These are phyloP conservation scores for Alloteropsis angusta DNA, from an alignment of 202 grass and related monocot species.

Conservation along the genomic window DNA sequence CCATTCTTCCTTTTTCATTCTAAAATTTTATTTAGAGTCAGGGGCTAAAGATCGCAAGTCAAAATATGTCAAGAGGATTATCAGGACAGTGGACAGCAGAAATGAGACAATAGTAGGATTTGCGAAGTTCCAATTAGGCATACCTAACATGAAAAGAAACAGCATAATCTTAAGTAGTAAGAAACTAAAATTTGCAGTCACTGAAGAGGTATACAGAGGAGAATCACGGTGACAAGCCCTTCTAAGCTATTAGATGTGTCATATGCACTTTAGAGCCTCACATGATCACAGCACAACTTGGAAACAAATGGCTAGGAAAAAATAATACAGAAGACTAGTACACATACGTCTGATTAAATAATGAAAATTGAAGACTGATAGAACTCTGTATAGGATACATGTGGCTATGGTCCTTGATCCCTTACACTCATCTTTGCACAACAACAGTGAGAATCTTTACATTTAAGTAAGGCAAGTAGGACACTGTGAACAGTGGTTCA, in stretches of 20 bases:
- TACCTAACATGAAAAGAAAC: neutral
- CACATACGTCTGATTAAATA: too few species aligned
- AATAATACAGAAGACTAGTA: neutral
- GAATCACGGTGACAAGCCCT: neutral
- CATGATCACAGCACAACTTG: neutral
- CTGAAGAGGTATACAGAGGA: neutral
- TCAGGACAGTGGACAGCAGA: neutral
- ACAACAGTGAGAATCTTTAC: neutral
- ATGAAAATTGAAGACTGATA: neutral
- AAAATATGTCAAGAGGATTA: neutral
- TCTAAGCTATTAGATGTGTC: neutral
- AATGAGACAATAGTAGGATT: neutral
- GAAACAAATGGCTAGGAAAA: neutral
- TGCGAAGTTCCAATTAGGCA: neutral
- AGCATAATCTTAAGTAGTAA: neutral
- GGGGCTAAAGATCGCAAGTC: neutral
- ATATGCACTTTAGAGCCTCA: neutral
- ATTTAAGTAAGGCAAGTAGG: neutral
- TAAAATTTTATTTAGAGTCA: neutral
- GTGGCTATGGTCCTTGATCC: neutral
- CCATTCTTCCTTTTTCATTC: neutral
- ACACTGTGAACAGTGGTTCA: neutral
- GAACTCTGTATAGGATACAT: neutral
- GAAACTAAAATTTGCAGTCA: neutral
- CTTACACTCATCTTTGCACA: neutral